These are phyloP conservation scores for Serendipita sp. DNA, from an alignment of 768 basidiomycete species.

Conservation along the genomic window DNA sequence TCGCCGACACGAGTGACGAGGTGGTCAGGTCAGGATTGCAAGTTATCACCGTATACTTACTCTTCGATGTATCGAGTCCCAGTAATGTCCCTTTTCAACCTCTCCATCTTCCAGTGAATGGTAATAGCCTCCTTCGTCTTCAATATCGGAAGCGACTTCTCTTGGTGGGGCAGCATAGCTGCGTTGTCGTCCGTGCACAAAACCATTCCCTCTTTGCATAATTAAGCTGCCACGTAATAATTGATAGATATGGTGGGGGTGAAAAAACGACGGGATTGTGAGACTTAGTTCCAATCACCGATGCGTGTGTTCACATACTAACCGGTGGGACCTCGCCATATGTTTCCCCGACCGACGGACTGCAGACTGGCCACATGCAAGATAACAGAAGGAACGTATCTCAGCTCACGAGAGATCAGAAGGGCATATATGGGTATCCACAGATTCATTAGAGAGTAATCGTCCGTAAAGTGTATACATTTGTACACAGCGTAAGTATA, in stretches of 20 bases:
- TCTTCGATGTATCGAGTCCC: neutral
- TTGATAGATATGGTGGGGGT: neutral
- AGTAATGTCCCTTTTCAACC: neutral
- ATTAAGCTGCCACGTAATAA: neutral
- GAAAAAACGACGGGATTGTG: neutral
- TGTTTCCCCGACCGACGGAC: neutral
- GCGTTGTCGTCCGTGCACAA: too few species aligned
- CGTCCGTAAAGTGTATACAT: neutral
- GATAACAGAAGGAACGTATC: too few species aligned
- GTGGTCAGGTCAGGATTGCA: too few species aligned
- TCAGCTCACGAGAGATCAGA: too few species aligned
- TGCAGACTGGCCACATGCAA: neutral
- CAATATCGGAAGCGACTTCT: too few species aligned
- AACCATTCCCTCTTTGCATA: neutral
- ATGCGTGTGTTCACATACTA: neutral
- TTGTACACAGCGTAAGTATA: neutral
- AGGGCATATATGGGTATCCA: neutral
- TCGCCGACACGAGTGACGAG: neutral
- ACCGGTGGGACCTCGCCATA: conserved; percentile 1
- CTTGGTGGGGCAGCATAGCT: too few species aligned
- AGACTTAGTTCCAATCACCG: neutral
- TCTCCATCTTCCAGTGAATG: neutral
- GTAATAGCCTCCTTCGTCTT: too few species aligned
- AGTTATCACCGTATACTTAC: neutral
- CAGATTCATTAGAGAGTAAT: neutral